Evolutionary conservation across 441 rosid species (phyloP).

Genomic region (Euphorbia celastroides): DNA sequence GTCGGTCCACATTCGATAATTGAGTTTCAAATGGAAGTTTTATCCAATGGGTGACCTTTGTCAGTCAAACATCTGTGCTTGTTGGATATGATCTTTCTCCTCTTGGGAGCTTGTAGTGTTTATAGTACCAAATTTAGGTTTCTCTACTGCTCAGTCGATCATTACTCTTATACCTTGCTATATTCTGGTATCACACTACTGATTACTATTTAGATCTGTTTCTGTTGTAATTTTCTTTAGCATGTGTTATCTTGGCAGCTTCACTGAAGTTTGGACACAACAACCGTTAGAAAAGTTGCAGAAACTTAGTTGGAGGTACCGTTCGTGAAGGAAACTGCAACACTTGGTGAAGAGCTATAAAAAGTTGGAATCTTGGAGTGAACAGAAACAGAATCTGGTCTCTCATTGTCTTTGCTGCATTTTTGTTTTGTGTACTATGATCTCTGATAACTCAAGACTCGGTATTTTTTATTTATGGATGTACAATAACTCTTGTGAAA

Average conservation of each 20-base stretch:
- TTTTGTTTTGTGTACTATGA: not conserved
- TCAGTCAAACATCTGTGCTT: not conserved
- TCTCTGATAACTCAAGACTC: not conserved
- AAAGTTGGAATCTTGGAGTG: slow-evolving; percentile 52
- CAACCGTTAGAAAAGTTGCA: slow-evolving; percentile 35
- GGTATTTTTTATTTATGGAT: not conserved
- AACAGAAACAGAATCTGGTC: not conserved
- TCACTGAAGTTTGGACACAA: slow-evolving; percentile 27
- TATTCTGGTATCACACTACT: no score
- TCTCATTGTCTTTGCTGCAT: not conserved
- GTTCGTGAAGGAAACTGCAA: slow-evolving; percentile 59
- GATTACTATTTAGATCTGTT: not conserved
- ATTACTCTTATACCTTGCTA: slow-evolving; percentile 12
- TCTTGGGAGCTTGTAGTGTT: not conserved
- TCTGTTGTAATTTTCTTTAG: not conserved
- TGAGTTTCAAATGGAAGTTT: not conserved
- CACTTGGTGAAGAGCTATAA: slow-evolving; percentile 55
- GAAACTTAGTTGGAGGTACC: slow-evolving; percentile 63
- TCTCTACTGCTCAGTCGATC: not conserved
- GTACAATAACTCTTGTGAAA: not conserved
- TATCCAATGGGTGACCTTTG: not conserved
- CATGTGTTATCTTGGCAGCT: slow-evolving; percentile 30
- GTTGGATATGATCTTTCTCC: not conserved
- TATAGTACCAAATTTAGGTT: not conserved
- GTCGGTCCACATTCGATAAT: not conserved